These are phyloP conservation scores for Candida corydali DNA, from an alignment of 805 yeast genomes.

Conservation along the genomic window DNA sequence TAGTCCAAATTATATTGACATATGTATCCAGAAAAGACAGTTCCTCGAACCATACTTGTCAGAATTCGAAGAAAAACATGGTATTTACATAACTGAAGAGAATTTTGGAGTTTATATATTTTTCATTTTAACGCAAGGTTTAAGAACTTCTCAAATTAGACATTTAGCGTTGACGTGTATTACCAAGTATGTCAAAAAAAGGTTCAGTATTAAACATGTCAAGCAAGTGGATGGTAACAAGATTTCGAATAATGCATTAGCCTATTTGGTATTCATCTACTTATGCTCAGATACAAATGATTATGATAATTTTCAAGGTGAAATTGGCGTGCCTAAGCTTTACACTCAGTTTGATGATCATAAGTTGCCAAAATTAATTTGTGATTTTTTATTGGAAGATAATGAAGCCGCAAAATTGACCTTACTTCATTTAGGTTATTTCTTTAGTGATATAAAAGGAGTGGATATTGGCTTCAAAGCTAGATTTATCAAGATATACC, in stretches of 20 bases:
- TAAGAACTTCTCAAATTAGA: conserved; percentile 54
- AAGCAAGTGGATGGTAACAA: conserved; percentile 9
- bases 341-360: conserved; percentile 11
- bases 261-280: conserved; percentile 31
- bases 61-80: conserved; percentile 40
- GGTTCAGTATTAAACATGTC: conserved; percentile 31
- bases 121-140: conserved; percentile 50
- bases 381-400: conserved; percentile 21
- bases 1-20: conserved; percentile 17
- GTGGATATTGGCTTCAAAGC: conserved; percentile 25
- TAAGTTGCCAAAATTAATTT: conserved; percentile 24
- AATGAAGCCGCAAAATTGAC: conserved; percentile 18
- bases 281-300: conserved; percentile 21
- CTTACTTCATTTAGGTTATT: conserved; percentile 26
- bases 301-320: conserved; percentile 20
- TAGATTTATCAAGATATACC: conserved; percentile 27
- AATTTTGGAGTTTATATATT: conserved; percentile 53
- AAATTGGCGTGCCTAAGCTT: conserved; percentile 16
- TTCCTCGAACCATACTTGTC: conserved; percentile 39
- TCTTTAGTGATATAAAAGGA: conserved; percentile 24
- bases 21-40: conserved; percentile 27
- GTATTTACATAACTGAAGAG: conserved; percentile 33
- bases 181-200: conserved; percentile 37
- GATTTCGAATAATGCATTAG: conserved; percentile 10
- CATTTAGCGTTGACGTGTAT: conserved; percentile 45